Percentiles rank a stretch among this genome's conserved stretches.
phyloP scores from a whole-genome alignment of 371 early-diverging fungal species.

The Thermomucor indicae-seudaticae region DNA sequence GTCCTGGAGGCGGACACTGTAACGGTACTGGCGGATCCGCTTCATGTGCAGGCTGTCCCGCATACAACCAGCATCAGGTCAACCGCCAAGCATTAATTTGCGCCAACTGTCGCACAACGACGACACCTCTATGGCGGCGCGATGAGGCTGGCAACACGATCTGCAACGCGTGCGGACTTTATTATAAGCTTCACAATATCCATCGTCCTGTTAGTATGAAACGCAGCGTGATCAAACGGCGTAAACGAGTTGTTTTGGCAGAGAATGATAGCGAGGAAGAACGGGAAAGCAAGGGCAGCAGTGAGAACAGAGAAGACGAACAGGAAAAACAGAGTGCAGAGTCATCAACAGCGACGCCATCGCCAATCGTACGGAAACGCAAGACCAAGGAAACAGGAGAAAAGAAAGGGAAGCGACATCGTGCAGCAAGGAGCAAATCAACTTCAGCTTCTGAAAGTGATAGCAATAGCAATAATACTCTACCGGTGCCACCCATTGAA shows the following conservation, averaged over 20 bases:
- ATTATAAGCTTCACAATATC: constrained; percentile 76
- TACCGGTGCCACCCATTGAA: constrained; percentile 15
- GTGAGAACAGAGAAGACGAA: neutral
- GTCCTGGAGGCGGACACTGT: constrained; percentile 79
- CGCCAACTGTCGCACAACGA: constrained; percentile 77
- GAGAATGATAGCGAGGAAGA: constrained; percentile 19
- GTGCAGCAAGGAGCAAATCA: no score
- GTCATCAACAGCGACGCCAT: neutral
- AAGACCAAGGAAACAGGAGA: neutral
- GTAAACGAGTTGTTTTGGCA: constrained; percentile 56
- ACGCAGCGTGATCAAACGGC: constrained; percentile 76
- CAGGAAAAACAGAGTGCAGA: neutral
- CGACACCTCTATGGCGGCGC: constrained; percentile 90
- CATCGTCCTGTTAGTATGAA: constrained; percentile 81
- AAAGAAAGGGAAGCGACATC: neutral
- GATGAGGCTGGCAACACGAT: constrained; percentile 72
- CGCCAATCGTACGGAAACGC: neutral
- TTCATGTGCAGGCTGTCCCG: constrained; percentile 77
- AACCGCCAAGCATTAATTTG: constrained; percentile 59
- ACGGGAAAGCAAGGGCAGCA: no score
- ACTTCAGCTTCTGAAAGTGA: no score
- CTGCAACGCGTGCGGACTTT: constrained; percentile 89
- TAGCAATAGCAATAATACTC: constrained; percentile 4
- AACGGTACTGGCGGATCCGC: constrained; percentile 74
- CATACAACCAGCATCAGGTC: constrained; percentile 68